These are phyloP conservation scores for Lasiodiplodia sp. DNA, from an alignment of 2,329 filamentous ascomycete species.

Conservation along the genomic window DNA sequence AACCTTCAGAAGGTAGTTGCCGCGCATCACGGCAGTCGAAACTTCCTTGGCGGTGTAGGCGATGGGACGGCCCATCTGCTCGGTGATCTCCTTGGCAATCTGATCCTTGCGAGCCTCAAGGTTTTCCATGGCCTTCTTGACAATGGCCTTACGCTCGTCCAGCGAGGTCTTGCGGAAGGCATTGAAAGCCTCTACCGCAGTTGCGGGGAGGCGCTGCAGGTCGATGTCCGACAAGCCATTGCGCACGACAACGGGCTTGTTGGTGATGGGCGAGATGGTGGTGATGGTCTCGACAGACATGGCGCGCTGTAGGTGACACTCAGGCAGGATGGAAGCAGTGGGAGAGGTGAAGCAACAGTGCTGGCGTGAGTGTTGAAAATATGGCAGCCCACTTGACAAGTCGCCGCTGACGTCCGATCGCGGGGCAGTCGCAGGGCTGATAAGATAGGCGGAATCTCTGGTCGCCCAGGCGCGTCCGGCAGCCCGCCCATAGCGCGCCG, in stretches of 20 bases:
- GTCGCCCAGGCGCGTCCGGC: constrained; percentile 15
- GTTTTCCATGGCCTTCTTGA: constrained; percentile 78
- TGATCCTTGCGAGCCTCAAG: constrained; percentile 77
- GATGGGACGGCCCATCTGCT: constrained; percentile 95
- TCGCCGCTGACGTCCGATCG: constrained; percentile 23
- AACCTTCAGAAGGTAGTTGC: constrained; percentile 85
- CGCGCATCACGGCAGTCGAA: constrained; percentile 82
- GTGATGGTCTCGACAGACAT: constrained; percentile 67
- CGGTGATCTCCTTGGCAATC: constrained; percentile 82
- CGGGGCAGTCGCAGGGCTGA: constrained; percentile 19
- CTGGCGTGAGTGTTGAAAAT: background rate
- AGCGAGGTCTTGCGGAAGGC: constrained; percentile 79
- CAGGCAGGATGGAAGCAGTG: background rate
- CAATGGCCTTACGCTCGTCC: constrained; percentile 77
- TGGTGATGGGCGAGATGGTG: constrained; percentile 91
- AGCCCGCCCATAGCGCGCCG: constrained; percentile 14
- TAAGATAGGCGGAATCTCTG: constrained; percentile 27
- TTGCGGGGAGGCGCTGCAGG: constrained; percentile 73
- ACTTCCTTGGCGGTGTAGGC: constrained; percentile 85
- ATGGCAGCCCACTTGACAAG: background rate
- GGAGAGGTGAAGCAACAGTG: background rate
- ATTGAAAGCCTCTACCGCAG: constrained; percentile 77
- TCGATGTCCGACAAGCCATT: constrained; percentile 76
- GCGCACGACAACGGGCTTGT: constrained; percentile 81
- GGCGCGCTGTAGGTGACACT: constrained; percentile 33